A percentile compares a stretch with the other conserved stretches of the same genome.
Conservation (phyloP, 768 basidiomycete genomes). For the Boletus barrowsii region DNA sequence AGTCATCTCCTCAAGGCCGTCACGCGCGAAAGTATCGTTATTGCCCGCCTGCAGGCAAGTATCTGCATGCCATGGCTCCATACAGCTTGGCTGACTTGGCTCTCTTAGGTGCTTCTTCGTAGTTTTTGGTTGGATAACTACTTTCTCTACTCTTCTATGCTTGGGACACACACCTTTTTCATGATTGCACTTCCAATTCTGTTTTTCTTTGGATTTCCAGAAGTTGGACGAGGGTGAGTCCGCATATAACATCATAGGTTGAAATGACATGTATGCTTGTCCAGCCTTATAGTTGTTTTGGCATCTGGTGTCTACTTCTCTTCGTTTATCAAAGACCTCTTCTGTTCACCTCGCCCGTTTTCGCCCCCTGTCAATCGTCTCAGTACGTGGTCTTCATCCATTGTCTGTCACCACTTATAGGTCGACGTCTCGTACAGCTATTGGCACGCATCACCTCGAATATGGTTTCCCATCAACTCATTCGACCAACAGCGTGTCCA, state of each 20-base stretch:
- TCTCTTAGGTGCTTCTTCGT: conserved; percentile 48
- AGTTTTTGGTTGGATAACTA: conserved; percentile 71
- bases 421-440: conserved; percentile 42
- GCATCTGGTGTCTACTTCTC: conserved; percentile 83
- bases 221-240: conserved; percentile 71
- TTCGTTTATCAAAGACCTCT: conserved; percentile 83
- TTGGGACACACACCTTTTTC: conserved; percentile 91
- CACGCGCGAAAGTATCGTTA: conserved; percentile 53
- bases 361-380: conserved; percentile 89
- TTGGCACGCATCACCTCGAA: conserved; percentile 80
- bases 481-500: conserved; percentile 85
- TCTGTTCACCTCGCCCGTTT: conserved; percentile 88
- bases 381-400: conserved; percentile 47
- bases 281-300: conserved; percentile 65
- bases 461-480: conserved; percentile 98
- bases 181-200: conserved; percentile 82
- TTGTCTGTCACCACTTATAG: background rate
- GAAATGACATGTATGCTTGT: background rate
- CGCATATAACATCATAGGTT: background rate
- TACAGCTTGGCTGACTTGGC: conserved; percentile 8
- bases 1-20: conserved; percentile 51
- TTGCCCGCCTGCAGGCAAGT: conserved; percentile 68
- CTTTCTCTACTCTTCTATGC: conserved; percentile 77
- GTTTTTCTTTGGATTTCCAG: conserved; percentile 83
- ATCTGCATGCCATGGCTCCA: background rate